These are phyloP conservation scores for Arthrinium puccinioides DNA, from an alignment of 2,329 filamentous ascomycete species.

Conservation along the genomic window DNA sequence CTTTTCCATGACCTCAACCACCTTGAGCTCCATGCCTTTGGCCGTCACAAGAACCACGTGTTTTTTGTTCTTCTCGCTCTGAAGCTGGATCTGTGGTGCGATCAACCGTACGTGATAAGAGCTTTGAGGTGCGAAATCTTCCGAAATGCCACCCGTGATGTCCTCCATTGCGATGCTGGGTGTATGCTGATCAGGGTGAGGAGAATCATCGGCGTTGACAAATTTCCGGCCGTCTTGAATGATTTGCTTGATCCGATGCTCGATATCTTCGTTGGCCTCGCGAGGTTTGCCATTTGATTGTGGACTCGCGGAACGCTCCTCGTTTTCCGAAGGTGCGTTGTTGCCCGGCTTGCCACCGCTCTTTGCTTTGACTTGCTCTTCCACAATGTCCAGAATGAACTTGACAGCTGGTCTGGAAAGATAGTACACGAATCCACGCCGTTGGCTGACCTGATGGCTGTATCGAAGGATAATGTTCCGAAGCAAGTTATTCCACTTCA, in stretches of 20 bases:
- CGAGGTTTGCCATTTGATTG: slow-evolving; percentile 40
- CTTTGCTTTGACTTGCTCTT: slow-evolving; percentile 79
- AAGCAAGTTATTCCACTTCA: slow-evolving; percentile 97
- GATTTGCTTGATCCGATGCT: slow-evolving; percentile 80
- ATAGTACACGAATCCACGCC: slow-evolving; percentile 95
- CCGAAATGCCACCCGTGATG: slow-evolving; percentile 68
- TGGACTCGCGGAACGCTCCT: slow-evolving; percentile 23
- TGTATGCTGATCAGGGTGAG: slow-evolving; percentile 22
- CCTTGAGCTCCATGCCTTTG: slow-evolving; percentile 97
- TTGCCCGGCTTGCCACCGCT: slow-evolving; percentile 8
- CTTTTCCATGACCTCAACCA: slow-evolving; percentile 97
- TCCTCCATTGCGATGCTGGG: slow-evolving; percentile 47
- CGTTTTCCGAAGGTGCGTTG: slow-evolving; percentile 14
- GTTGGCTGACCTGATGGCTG: slow-evolving; percentile 93
- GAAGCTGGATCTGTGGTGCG: slow-evolving; percentile 93
- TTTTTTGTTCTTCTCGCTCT: slow-evolving; percentile 96
- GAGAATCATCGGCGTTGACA: slow-evolving; percentile 62
- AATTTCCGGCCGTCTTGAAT: slow-evolving; percentile 78
- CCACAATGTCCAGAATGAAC: slow-evolving; percentile 95
- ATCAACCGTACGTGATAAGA: slow-evolving; percentile 93
- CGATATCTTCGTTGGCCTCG: slow-evolving; percentile 58
- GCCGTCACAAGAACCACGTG: slow-evolving; percentile 94
- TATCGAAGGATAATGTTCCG: slow-evolving; percentile 96
- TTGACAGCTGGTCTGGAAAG: slow-evolving; percentile 93
- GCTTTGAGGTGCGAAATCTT: slow-evolving; percentile 85